Conservation (phyloP, 768 basidiomycete genomes). For the Podaxis pistillaris region DNA sequence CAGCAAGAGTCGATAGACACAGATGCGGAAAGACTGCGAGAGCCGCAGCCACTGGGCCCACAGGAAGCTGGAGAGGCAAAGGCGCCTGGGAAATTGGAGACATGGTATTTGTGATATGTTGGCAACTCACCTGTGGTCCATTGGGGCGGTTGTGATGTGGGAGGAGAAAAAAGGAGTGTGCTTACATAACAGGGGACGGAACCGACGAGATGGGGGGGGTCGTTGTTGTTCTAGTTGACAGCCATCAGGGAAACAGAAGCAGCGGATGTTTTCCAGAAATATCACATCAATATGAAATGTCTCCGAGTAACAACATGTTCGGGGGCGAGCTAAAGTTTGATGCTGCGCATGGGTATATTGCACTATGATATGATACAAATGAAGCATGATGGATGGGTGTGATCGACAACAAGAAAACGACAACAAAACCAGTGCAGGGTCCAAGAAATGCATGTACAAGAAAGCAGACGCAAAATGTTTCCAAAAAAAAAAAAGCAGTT, state of each 20-base stretch:
- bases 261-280: background rate
- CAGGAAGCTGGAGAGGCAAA: background rate
- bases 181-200: conserved; percentile 2
- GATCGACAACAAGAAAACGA: background rate
- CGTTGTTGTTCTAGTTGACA: background rate
- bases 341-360: conserved; percentile 13
- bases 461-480: background rate
- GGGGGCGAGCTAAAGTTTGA: background rate
- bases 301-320: conserved; percentile 1
- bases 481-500: background rate
- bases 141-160: background rate
- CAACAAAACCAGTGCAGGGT: conserved; percentile 1
- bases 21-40: background rate
- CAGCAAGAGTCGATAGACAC: conserved; percentile 2
- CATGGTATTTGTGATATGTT: background rate
- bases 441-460: conserved; percentile 9
- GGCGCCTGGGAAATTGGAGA: background rate
- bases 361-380: conserved; percentile 8
- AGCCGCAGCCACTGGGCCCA: conserved; percentile 3
- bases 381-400: background rate
- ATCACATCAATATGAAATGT: background rate
- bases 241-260: background rate
- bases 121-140: background rate
- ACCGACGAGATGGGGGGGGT: background rate
- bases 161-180: background rate